Evolutionary conservation across 495 filamentous ascomycete species (phyloP).

Genomic region (Penicillium ucsense): DNA sequence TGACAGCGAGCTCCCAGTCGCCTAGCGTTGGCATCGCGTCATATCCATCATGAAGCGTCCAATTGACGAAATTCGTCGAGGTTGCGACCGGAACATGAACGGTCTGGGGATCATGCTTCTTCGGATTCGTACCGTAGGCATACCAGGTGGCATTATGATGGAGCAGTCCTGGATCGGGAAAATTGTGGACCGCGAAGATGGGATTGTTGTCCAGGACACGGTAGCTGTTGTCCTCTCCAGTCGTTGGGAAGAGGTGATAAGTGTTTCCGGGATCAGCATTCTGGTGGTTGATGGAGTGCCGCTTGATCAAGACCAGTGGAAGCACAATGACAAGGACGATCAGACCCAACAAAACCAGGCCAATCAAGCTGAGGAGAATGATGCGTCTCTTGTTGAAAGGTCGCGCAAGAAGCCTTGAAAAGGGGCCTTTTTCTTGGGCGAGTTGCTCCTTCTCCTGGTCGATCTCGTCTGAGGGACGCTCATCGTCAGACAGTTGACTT

Average conservation of each 20-base stretch:
- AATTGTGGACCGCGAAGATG: constrained; percentile 17
- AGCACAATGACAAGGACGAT: constrained; percentile 12
- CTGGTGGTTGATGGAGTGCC: neutral
- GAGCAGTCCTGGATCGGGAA: constrained; percentile 28
- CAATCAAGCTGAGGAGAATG: constrained; percentile 4
- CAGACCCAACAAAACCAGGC: constrained; percentile 5
- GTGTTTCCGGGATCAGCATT: neutral
- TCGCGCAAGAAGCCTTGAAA: constrained; percentile 8
- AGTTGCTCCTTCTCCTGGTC: neutral
- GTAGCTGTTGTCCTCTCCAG: constrained; percentile 14
- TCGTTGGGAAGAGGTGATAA: constrained; percentile 1
- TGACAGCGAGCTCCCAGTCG: constrained; percentile 14
- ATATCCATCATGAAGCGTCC: constrained; percentile 17
- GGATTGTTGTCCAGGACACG: constrained; percentile 12
- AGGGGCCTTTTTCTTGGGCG: constrained; percentile 4
- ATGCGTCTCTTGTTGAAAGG: constrained; percentile 10
- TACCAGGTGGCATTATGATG: constrained; percentile 25
- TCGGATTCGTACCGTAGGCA: constrained; percentile 25
- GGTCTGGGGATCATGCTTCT: constrained; percentile 9
- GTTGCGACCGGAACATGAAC: constrained; percentile 23
- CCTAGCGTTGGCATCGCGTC: constrained; percentile 22
- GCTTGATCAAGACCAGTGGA: constrained; percentile 8
- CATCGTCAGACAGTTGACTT: constrained; percentile 1
- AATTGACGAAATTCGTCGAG: constrained; percentile 23
- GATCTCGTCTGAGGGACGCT: neutral